Percentiles rank a stretch among this genome's conserved stretches.
These are phyloP conservation scores for Lophiotrema nucula DNA, from an alignment of 495 filamentous ascomycete species.

Conservation along the genomic window DNA sequence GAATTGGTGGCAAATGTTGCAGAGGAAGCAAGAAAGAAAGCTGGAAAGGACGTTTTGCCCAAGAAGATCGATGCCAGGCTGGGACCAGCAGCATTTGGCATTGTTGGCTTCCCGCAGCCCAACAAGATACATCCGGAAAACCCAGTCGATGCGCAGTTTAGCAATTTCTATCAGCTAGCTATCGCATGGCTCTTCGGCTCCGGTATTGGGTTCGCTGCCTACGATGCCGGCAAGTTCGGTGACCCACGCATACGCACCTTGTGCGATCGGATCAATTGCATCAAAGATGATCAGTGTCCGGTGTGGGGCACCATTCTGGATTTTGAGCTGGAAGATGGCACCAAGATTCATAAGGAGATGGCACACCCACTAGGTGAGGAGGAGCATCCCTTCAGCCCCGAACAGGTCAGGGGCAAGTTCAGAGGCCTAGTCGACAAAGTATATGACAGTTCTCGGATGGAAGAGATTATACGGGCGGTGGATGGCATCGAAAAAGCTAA, in stretches of 20 bases:
- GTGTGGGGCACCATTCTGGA: conserved; percentile 19
- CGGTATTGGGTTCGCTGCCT: conserved; percentile 27
- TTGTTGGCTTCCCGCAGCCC: conserved; percentile 33
- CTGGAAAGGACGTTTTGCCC: neutral
- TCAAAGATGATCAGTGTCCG: conserved; percentile 15
- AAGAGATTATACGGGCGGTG: neutral
- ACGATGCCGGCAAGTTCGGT: conserved; percentile 17
- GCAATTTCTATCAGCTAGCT: conserved; percentile 33
- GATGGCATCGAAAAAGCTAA: neutral
- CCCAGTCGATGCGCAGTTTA: conserved; percentile 35
- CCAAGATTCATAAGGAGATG: conserved; percentile 16
- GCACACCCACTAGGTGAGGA: conserved; percentile 32
- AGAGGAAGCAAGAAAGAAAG: neutral
- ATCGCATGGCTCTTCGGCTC: conserved; percentile 31
- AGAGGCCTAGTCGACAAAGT: neutral
- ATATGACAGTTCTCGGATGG: neutral
- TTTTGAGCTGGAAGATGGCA: conserved; percentile 26
- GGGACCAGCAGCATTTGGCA: conserved; percentile 24
- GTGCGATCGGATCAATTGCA: conserved; percentile 26
- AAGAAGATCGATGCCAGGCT: conserved; percentile 19
- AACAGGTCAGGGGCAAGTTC: conserved; percentile 34
- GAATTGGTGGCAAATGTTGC: conserved; percentile 26
- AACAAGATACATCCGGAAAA: conserved; percentile 36
- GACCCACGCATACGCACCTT: conserved; percentile 24
- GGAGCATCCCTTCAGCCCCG: conserved; percentile 33